A percentile compares a stretch with the other conserved stretches of the same genome.
These are phyloP conservation scores for Stephania yunnanensis DNA, from an alignment of 164 flowering plant genomes.

Conservation along the genomic window DNA sequence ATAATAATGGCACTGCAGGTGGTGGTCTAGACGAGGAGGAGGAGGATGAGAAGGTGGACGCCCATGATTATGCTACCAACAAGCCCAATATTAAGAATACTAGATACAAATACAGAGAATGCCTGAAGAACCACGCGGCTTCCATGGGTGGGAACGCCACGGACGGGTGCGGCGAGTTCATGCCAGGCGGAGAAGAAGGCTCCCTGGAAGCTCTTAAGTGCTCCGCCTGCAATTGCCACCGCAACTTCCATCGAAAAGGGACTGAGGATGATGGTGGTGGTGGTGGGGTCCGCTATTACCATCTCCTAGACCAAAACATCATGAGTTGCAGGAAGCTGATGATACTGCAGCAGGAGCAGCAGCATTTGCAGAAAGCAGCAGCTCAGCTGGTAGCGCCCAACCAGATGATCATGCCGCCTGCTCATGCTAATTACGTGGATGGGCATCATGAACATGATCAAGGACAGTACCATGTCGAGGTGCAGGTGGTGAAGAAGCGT, in stretches of 20 bases:
- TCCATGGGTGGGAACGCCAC: conserved; percentile 80
- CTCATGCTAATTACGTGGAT: conserved; percentile 13
- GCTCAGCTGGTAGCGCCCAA: conserved; percentile 18
- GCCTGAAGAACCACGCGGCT: conserved; percentile 92
- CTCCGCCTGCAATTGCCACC: conserved; percentile 85
- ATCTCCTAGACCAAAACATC: conserved; percentile 25
- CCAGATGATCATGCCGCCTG: conserved; percentile 49
- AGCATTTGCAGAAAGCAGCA: background rate
- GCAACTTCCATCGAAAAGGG: conserved; percentile 88
- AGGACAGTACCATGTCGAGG: conserved; percentile 19
- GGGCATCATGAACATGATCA: conserved; percentile 3
- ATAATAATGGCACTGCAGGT: too few relatives aligned
- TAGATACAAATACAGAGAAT: conserved; percentile 45
- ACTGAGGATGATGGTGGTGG: conserved; percentile 36
- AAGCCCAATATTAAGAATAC: too few relatives aligned
- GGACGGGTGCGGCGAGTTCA: conserved; percentile 95
- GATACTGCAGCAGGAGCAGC: conserved; percentile 29
- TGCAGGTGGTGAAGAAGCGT: conserved; percentile 51
- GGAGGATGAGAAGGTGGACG: conserved; percentile 15
- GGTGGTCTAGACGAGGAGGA: background rate
- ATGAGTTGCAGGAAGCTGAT: conserved; percentile 38
- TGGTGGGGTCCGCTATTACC: conserved; percentile 10
- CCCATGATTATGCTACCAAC: conserved; percentile 13
- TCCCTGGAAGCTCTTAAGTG: conserved; percentile 70
- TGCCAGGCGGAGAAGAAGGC: conserved; percentile 76